Percentiles rank a stretch among this genome's conserved stretches.
Evolutionary conservation across 371 early-diverging fungal species (phyloP).

Genomic region (Modicella reniformis): DNA sequence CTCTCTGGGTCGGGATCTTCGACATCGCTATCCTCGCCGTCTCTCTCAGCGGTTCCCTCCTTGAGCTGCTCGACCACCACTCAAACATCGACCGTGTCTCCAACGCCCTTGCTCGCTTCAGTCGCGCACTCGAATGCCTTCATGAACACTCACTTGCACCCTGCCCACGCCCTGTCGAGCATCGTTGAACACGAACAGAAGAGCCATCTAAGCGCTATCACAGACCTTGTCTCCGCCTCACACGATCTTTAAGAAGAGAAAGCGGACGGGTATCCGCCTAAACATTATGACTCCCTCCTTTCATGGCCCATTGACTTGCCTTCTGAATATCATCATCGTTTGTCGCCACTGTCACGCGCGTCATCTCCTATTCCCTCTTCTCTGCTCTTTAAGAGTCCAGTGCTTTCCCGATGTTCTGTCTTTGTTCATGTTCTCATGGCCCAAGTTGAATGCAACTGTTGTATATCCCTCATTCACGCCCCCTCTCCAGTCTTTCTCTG

Average conservation of each 20-base stretch:
- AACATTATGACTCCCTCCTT: background rate
- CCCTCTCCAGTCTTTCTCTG: background rate
- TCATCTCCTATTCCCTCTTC: too few relatives aligned
- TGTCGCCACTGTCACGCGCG: background rate
- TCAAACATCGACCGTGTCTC: slow-evolving; percentile 24
- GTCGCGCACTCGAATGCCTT: background rate
- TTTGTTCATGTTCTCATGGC: background rate
- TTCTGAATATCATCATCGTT: background rate
- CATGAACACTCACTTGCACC: slow-evolving; percentile 1
- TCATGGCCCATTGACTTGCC: background rate
- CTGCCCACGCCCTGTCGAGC: slow-evolving; percentile 15
- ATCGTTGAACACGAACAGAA: slow-evolving; percentile 37
- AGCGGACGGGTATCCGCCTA: background rate
- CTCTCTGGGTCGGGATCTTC: slow-evolving; percentile 26
- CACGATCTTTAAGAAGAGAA: slow-evolving; percentile 18
- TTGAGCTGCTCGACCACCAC: slow-evolving; percentile 34
- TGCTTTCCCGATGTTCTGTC: background rate
- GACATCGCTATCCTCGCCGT: slow-evolving; percentile 27
- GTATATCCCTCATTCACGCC: background rate
- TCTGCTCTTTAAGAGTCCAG: too few relatives aligned
- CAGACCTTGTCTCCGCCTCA: slow-evolving; percentile 18
- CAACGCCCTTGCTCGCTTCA: slow-evolving; percentile 12
- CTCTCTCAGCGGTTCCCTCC: slow-evolving; percentile 33
- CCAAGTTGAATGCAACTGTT: background rate
- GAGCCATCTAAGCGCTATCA: slow-evolving; percentile 18